These are phyloP conservation scores for Apiospora koreana DNA, from an alignment of 2,329 filamentous ascomycete genomes.

Conservation along the genomic window DNA sequence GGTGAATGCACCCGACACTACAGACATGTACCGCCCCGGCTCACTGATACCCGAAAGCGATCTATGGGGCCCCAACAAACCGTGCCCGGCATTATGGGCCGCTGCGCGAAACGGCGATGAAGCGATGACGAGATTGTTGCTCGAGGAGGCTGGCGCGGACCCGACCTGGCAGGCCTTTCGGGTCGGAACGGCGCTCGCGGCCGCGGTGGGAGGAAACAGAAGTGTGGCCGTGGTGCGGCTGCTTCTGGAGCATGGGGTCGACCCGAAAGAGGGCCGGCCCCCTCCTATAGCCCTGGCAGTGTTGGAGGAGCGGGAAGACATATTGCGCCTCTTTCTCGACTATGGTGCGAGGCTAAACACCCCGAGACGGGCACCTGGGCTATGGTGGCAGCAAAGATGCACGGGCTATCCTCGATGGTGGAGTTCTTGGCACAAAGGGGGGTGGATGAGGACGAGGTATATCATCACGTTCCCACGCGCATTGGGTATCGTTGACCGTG, in stretches of 20 bases:
- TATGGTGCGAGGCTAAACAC: neutral
- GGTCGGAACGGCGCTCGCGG: no score
- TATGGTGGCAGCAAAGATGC: neutral
- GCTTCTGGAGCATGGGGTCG: conserved; percentile 9
- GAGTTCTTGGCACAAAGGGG: neutral
- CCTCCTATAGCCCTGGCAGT: conserved; percentile 13
- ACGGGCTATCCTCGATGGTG: neutral
- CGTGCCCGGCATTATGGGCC: no score
- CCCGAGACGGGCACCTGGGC: neutral
- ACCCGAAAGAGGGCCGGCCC: conserved; percentile 14
- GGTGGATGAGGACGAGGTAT: neutral
- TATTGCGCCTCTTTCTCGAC: conserved; percentile 19
- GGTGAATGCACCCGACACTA: no score
- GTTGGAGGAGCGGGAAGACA: conserved; percentile 15
- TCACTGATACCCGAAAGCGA: no score
- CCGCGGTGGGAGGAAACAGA: neutral
- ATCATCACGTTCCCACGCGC: neutral
- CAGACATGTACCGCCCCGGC: no score
- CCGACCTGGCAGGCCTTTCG: no score
- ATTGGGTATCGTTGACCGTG: no score
- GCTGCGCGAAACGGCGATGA: no score
- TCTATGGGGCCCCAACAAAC: no score
- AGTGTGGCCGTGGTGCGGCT: neutral
- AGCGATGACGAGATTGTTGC: neutral
- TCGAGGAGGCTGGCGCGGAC: neutral